Evolutionary conservation across 2,329 filamentous ascomycete species (phyloP), one percentile per base, ranked within the genome.

Genomic region (Aureobasidium sp.): DNA sequence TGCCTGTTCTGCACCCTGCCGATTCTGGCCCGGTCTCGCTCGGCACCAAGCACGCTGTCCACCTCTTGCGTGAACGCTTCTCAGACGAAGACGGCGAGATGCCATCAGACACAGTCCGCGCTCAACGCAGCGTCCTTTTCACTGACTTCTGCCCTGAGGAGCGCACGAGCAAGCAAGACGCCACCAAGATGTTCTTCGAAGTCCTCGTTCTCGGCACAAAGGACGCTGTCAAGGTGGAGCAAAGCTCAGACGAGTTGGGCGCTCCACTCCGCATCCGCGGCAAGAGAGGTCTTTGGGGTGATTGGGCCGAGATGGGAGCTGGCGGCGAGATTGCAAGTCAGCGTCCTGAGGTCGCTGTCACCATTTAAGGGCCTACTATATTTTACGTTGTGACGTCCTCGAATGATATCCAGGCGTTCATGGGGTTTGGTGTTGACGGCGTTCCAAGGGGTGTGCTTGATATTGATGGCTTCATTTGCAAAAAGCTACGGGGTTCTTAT

Each of bases 131-230:
- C 13, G 91, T 96, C 3, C 81, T 95, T 3, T 97, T 99, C 80
- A 93, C 97, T 69, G 89, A 96, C 62, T 82, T 99, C 51, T 82
- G 97, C 37, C 94, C 94, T 0, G 90, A 96, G 75, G 78, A 81
- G 66, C 84, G 83, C 63, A 93, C 93, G 0, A 91, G 83, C 66
- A 90, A 90, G 74, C 88, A 89, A 9, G 94, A 97, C 69, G 94
- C 94, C 0, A 99, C 94, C 47, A 97, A 97, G 81, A 97, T 99
- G 91, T 99, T 99, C 79, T 99, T 99, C 69, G 94, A 99, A 77
- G 88, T 94, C 60, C 81, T 99, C 29, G 94, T 99, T 3, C 82
- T 99, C 49, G 94, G 93, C 5, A 99, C 94, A 45, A 99, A 99
- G 78, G 94, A 99, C 72, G 94, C 94, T 32, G 89, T 99, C 77